Conservation (phyloP, 2,329 filamentous ascomycete species). For the Colletotrichum ledebouriae region DNA sequence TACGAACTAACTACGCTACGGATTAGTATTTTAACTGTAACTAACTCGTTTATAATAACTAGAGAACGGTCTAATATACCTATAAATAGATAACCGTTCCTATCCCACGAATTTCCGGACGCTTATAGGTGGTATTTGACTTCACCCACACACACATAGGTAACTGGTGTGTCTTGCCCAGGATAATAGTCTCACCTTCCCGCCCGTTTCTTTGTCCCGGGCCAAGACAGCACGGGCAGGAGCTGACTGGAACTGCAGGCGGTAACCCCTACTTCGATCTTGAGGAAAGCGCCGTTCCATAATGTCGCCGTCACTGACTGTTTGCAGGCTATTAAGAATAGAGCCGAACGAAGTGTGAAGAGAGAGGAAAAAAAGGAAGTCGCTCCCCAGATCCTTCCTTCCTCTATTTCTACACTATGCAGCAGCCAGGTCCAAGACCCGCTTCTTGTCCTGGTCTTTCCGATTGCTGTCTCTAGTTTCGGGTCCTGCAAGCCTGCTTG, state of each 20-base stretch:
- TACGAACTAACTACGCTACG: too few relatives aligned
- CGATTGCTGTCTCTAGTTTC: slow-evolving; percentile 11
- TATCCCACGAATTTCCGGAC: too few relatives aligned
- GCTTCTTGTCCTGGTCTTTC: slow-evolving; percentile 19
- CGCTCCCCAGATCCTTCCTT: too few relatives aligned
- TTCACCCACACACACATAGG: too few relatives aligned
- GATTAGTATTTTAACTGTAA: too few relatives aligned
- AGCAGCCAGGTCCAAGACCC: neutral
- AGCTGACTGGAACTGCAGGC: slow-evolving; percentile 6
- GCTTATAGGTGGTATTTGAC: too few relatives aligned
- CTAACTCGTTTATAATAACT: too few relatives aligned
- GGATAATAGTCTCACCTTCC: slow-evolving; percentile 1
- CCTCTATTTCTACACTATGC: neutral
- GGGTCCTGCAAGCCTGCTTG: neutral
- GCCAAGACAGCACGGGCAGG: neutral
- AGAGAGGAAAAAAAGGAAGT: neutral
- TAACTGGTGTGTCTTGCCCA: neutral
- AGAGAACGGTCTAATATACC: too few relatives aligned
- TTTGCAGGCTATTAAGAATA: neutral
- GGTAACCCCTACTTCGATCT: slow-evolving; percentile 7
- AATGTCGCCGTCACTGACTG: slow-evolving; percentile 14
- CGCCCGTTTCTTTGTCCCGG: neutral
- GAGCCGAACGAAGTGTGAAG: too few relatives aligned
- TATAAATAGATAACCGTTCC: too few relatives aligned
- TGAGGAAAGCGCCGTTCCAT: neutral